phyloP scores from a whole-genome alignment of 2,329 filamentous ascomycete genomes.

The Botrytis hyacinthi region DNA sequence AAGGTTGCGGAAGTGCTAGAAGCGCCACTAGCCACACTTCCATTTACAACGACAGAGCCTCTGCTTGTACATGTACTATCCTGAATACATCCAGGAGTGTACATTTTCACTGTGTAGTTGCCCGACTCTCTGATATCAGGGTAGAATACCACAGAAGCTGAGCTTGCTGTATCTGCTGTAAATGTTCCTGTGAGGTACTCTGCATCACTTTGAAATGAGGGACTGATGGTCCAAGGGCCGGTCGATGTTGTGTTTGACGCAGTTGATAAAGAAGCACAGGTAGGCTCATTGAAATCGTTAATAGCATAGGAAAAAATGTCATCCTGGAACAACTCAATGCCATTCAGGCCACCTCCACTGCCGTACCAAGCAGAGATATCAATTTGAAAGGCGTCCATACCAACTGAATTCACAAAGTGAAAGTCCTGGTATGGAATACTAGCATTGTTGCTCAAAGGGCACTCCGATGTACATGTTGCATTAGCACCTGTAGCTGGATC shows the following conservation, averaged over 20 bases:
- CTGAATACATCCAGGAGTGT: slow-evolving; percentile 84
- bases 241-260: slow-evolving; percentile 66
- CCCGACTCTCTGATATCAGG: slow-evolving; percentile 87
- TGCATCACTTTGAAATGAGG: slow-evolving; percentile 67
- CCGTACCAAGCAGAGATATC: slow-evolving; percentile 89
- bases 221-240: slow-evolving; percentile 70
- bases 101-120: slow-evolving; percentile 87
- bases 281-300: slow-evolving; percentile 82
- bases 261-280: slow-evolving; percentile 64
- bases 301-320: slow-evolving; percentile 85
- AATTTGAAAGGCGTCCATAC: slow-evolving; percentile 83
- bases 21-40: slow-evolving; percentile 57
- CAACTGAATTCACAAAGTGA: slow-evolving; percentile 80
- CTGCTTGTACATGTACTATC: slow-evolving; percentile 74
- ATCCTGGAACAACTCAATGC: slow-evolving; percentile 83
- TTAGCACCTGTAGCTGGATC: slow-evolving; percentile 69
- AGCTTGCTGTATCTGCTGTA: slow-evolving; percentile 43
- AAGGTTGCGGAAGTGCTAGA: slow-evolving; percentile 48
- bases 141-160: slow-evolving; percentile 70
- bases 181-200: slow-evolving; percentile 74
- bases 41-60: slow-evolving; percentile 80
- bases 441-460: slow-evolving; percentile 74
- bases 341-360: slow-evolving; percentile 75
- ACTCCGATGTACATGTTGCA: slow-evolving; percentile 73
- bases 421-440: slow-evolving; percentile 79